These are phyloP conservation scores for Cutaneotrichosporon cutaneum DNA, from an alignment of 1,284 basidiomycete genomes.

Conservation along the genomic window DNA sequence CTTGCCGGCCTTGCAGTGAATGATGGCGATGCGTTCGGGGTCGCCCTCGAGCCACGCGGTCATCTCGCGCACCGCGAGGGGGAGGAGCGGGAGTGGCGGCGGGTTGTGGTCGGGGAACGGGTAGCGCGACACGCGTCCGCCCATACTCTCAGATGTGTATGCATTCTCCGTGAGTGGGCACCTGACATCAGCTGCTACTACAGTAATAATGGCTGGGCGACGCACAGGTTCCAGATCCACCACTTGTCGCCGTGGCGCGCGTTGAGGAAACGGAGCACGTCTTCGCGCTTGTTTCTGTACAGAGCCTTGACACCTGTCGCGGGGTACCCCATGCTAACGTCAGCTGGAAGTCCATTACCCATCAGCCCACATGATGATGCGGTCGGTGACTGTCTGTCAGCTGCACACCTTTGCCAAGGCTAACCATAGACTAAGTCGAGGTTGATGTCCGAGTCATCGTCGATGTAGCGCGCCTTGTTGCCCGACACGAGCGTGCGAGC, in stretches of 20 bases:
- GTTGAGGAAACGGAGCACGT: slow-evolving; percentile 74
- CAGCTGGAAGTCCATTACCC: slow-evolving; percentile 51
- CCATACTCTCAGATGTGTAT: slow-evolving; percentile 55
- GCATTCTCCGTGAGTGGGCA: slow-evolving; percentile 61
- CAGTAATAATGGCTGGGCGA: slow-evolving; percentile 7
- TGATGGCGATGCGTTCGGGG: slow-evolving; percentile 68
- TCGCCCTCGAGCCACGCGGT: slow-evolving; percentile 71
- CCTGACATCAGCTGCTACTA: slow-evolving; percentile 25
- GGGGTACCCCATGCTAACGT: slow-evolving; percentile 68
- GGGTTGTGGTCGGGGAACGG: slow-evolving; percentile 87
- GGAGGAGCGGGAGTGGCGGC: slow-evolving; percentile 76
- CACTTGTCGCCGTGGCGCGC: slow-evolving; percentile 71
- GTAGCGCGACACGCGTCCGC: slow-evolving; percentile 68
- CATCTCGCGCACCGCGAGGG: slow-evolving; percentile 75
- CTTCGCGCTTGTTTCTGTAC: slow-evolving; percentile 76
- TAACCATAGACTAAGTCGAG: slow-evolving; percentile 81
- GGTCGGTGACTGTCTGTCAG: slow-evolving; percentile 40
- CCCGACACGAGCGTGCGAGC: slow-evolving; percentile 56
- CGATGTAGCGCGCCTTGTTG: slow-evolving; percentile 72
- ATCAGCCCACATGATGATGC: slow-evolving; percentile 66
- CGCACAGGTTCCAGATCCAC: slow-evolving; percentile 77
- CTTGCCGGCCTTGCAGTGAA: slow-evolving; percentile 80
- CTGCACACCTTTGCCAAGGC: slow-evolving; percentile 17
- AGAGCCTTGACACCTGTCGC: slow-evolving; percentile 73
- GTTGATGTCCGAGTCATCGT: slow-evolving; percentile 66